phyloP scores from a whole-genome alignment of 2,329 filamentous ascomycete species.

The Colletotrichum sp. region DNA sequence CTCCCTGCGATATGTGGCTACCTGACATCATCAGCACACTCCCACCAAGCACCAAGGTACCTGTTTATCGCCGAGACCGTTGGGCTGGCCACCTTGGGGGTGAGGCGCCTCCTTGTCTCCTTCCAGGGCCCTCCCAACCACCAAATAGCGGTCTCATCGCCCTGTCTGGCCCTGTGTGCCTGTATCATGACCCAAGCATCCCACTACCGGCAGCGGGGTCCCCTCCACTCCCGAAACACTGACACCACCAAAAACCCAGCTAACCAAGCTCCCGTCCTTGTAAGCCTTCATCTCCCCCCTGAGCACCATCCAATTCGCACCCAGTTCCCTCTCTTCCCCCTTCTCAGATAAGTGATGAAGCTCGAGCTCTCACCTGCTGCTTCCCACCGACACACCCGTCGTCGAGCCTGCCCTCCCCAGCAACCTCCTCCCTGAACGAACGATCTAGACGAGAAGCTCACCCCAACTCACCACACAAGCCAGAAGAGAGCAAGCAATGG shows the following conservation, averaged over 20 bases:
- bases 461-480: not conserved
- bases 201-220: constrained; percentile 19
- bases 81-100: not conserved
- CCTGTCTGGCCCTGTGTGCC: constrained; percentile 4
- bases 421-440: not conserved
- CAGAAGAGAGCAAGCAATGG: constrained; percentile 48
- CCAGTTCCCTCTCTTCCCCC: not conserved
- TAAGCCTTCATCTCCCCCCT: constrained; percentile 19
- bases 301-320: constrained; percentile 6
- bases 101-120: not conserved
- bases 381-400: not conserved
- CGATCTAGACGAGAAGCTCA: not conserved
- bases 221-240: constrained; percentile 20
- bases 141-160: constrained; percentile 3
- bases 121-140: constrained; percentile 8
- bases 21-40: not conserved
- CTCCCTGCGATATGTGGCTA: not conserved
- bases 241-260: constrained; percentile 6
- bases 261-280: constrained; percentile 20
- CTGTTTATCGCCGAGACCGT: not conserved
- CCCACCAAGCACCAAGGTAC: not conserved
- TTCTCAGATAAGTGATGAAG: not conserved
- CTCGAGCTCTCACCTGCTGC: not conserved
- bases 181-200: constrained; percentile 2
- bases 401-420: not conserved